Evolutionary conservation across 2,329 filamentous ascomycete species (phyloP), one percentile per base, ranked within the genome.

Genomic region (Venturia asperata): DNA sequence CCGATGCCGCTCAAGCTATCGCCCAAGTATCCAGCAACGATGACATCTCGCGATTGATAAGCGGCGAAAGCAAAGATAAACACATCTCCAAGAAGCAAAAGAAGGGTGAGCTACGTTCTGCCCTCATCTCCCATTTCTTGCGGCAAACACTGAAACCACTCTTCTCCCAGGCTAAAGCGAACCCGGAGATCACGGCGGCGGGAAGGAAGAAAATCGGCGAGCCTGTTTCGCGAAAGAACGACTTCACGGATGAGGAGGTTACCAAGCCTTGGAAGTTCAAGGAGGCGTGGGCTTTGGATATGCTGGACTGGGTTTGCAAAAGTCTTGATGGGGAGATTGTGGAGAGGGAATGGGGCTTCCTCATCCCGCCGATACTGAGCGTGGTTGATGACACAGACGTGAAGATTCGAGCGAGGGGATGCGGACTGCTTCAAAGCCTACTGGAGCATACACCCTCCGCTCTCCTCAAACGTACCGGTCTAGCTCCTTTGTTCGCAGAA

Each of bases 281-380:
- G 41, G 75, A 77, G 13, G 75, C 76, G 49, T 81, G 83, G 66
- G 78, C 82, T 1, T 70, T 88, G 17, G 78, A 83, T 0, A 75
- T 88, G 3, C 78, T 90, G 34, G 70, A 75, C n/a, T 92, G 88
- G 88, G 79, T 82, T 1, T 78, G 91, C 3, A 65, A 71, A 5
- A 71, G 76, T 61, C 75, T 83, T 19, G 77, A 84, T 65, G 82
- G 85, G 70, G 72, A 80, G 27, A 70, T 69, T 58, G 74, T 89
- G 11, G 75, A 81, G 67, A 72, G 78, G 13, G 77, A 86, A 69
- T 93, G 89, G 87, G 85, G 85, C 3, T 77, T 90, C 9, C 83
- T 88, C 66, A 82, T 87, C 1, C 90, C 90, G 0, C 85, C 88
- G 0, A 77, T 93, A 3, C 79, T 93, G 5, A 84, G 85, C 0